These are phyloP conservation scores for Aspergillus sp. DNA, from an alignment of 2,329 filamentous ascomycete species.

Conservation along the genomic window DNA sequence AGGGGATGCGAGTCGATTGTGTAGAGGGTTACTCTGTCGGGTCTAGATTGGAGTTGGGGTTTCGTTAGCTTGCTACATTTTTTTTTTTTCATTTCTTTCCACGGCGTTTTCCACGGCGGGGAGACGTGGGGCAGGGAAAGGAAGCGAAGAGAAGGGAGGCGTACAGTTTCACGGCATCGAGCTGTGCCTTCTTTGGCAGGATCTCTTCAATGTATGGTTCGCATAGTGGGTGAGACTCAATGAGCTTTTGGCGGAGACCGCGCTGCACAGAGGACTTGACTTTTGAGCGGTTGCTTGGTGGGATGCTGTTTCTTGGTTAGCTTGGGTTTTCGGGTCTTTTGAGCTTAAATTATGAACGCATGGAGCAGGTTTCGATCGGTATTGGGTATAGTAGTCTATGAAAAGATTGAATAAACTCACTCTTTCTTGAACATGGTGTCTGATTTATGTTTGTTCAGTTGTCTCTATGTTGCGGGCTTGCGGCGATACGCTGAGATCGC, in stretches of 20 bases:
- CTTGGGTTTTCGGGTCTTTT: slow-evolving; percentile 13
- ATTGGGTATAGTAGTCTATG: not conserved
- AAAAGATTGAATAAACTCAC: slow-evolving; percentile 51
- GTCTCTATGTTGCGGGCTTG: slow-evolving; percentile 8
- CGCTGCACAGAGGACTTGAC: slow-evolving; percentile 96
- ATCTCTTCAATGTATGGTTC: slow-evolving; percentile 88
- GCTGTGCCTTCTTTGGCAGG: slow-evolving; percentile 88
- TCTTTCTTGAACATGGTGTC: slow-evolving; percentile 86
- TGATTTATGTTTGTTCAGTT: slow-evolving; percentile 7
- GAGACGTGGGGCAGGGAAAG: not conserved
- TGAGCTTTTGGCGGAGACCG: slow-evolving; percentile 75
- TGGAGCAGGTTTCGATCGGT: not conserved
- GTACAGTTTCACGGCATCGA: slow-evolving; percentile 84
- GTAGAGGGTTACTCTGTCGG: slow-evolving; percentile 87
- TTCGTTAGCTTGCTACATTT: not conserved
- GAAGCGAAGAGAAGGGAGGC: slow-evolving; percentile 21
- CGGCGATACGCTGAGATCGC: slow-evolving; percentile 12
- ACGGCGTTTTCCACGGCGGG: not conserved
- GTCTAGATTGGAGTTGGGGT: slow-evolving; percentile 31
- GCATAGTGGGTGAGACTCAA: slow-evolving; percentile 82
- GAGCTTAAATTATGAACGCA: slow-evolving; percentile 11
- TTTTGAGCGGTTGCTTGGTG: slow-evolving; percentile 81
- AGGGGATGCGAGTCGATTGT: slow-evolving; percentile 73
- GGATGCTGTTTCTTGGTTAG: slow-evolving; percentile 56
- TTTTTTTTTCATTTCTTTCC: not conserved